Conservation (phyloP, 2,329 filamentous ascomycete genomes). For the Hymenoscyphus linearis region DNA sequence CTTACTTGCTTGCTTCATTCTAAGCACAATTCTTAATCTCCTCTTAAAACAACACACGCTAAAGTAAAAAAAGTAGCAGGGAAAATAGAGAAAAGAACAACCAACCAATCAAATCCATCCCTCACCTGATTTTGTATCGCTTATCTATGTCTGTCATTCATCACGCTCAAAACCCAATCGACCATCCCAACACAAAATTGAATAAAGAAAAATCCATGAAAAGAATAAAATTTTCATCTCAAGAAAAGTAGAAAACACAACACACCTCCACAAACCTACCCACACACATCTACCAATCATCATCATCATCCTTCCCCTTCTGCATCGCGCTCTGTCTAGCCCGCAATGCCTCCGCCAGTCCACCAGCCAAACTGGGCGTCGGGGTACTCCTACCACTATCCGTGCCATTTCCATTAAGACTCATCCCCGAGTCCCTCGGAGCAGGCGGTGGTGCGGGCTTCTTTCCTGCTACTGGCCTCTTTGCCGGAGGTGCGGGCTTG, state of each 20-base stretch:
- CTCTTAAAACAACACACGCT: too few relatives aligned
- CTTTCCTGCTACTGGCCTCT: constrained; percentile 66
- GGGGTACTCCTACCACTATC: constrained; percentile 66
- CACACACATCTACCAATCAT: constrained; percentile 30
- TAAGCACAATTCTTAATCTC: too few relatives aligned
- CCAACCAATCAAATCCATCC: too few relatives aligned
- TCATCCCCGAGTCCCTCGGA: constrained; percentile 67
- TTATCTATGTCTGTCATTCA: not conserved
- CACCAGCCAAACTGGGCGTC: constrained; percentile 65
- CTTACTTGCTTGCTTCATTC: too few relatives aligned
- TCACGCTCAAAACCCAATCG: not conserved
- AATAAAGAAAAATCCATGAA: not conserved
- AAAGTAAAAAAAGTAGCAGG: too few relatives aligned
- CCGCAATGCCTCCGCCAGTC: constrained; percentile 72
- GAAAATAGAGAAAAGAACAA: too few relatives aligned
- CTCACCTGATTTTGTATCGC: not conserved
- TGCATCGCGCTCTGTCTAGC: constrained; percentile 66
- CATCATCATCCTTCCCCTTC: constrained; percentile 43
- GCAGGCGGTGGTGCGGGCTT: constrained; percentile 64
- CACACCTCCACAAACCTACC: not conserved
- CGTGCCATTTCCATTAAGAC: constrained; percentile 50
- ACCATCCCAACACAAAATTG: not conserved
- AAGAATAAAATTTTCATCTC: not conserved
- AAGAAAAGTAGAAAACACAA: not conserved
- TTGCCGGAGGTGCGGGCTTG: constrained; percentile 52